Conservation (phyloP, 1,284 basidiomycete genomes). For the Leccinum pseudoinsigne region DNA sequence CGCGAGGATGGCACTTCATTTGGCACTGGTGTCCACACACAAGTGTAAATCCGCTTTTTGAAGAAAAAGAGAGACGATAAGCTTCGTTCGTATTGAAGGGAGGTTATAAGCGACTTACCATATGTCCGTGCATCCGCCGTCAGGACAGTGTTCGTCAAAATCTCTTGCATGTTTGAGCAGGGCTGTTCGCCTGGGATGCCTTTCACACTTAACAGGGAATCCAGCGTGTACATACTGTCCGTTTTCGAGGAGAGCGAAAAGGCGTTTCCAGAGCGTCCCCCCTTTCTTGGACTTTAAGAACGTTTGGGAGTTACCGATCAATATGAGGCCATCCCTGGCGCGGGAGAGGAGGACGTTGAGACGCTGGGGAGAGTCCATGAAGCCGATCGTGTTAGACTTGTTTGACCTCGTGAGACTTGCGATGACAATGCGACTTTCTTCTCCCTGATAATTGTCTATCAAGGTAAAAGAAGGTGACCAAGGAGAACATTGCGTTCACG, state of each 20-base stretch:
- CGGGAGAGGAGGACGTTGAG: slow-evolving; percentile 63
- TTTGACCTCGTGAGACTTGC: slow-evolving; percentile 58
- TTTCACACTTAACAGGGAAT: slow-evolving; percentile 52
- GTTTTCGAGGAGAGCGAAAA: slow-evolving; percentile 43
- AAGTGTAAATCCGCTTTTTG: slow-evolving; percentile 6
- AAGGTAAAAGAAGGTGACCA: background rate
- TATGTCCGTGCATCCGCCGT: slow-evolving; percentile 55
- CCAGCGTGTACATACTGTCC: slow-evolving; percentile 52
- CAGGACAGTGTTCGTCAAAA: slow-evolving; percentile 52
- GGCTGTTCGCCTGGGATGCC: slow-evolving; percentile 43
- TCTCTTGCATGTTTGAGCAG: slow-evolving; percentile 41
- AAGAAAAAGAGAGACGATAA: background rate
- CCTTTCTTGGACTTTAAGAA: slow-evolving; percentile 53
- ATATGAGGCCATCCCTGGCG: slow-evolving; percentile 55
- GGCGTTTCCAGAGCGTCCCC: slow-evolving; percentile 44
- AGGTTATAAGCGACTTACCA: slow-evolving; percentile 41
- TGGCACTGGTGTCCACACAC: slow-evolving; percentile 49
- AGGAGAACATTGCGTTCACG: background rate
- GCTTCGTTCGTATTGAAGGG: background rate
- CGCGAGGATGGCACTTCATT: slow-evolving; percentile 47
- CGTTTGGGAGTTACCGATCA: slow-evolving; percentile 58
- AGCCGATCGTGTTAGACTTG: slow-evolving; percentile 51
- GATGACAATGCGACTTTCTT: slow-evolving; percentile 63
- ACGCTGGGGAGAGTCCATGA: slow-evolving; percentile 62
- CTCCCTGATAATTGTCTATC: slow-evolving; percentile 61